Percentiles rank a stretch among this genome's conserved stretches.
Conservation (phyloP, 768 basidiomycete genomes). For the Amanita pallidorosea region DNA sequence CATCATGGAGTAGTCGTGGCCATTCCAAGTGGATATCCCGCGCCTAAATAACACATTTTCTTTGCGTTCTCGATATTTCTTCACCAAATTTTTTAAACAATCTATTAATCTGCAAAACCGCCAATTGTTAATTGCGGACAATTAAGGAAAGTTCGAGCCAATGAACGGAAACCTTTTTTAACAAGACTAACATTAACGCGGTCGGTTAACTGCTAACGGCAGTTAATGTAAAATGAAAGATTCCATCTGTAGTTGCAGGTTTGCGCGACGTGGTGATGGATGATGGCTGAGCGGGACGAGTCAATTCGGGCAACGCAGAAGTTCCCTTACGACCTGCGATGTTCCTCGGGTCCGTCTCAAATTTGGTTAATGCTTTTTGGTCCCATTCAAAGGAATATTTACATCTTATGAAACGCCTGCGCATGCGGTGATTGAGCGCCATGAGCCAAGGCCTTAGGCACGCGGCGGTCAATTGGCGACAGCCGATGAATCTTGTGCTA, state of each 20-base stretch:
- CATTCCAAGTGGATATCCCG: not conserved
- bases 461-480: not conserved
- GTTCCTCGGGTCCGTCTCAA: not conserved
- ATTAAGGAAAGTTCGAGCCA: too few relatives aligned
- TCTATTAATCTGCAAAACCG: too few relatives aligned
- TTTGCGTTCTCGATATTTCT: not conserved
- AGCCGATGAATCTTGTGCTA: not conserved
- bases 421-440: not conserved
- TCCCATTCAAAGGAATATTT: not conserved
- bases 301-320: not conserved
- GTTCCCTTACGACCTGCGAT: not conserved
- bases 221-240: too few relatives aligned
- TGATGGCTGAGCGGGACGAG: not conserved
- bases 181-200: too few relatives aligned
- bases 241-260: not conserved
- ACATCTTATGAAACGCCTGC: not conserved
- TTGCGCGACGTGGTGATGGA: not conserved
- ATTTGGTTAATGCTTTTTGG: not conserved
- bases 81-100: not conserved
- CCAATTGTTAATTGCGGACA: too few relatives aligned
- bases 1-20: not conserved
- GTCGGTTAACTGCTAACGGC: too few relatives aligned
- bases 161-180: too few relatives aligned
- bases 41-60: not conserved
- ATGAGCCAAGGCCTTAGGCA: not conserved